Percentiles rank a stretch among this genome's conserved stretches.
These are phyloP conservation scores for Cytospora mali DNA, from an alignment of 2,329 filamentous ascomycete species.

Conservation along the genomic window DNA sequence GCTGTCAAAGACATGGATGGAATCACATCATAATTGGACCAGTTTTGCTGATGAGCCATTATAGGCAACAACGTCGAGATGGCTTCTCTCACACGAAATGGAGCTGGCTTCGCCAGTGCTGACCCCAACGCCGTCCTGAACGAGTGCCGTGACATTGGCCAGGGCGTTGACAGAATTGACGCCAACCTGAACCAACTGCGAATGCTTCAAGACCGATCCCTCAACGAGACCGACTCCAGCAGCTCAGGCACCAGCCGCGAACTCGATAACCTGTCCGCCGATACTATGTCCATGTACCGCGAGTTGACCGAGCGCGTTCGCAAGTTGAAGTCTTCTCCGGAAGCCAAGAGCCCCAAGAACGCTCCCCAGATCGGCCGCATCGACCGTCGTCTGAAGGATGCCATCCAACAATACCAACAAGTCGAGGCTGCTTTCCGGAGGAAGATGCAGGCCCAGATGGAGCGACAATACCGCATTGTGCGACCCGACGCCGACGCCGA, in stretches of 20 bases:
- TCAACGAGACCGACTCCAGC: conserved; percentile 73
- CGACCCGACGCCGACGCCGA: conserved; percentile 76
- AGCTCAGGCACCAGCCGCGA: conserved; percentile 67
- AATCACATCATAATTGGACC: neutral
- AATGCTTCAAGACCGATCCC: conserved; percentile 68
- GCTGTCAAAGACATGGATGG: neutral
- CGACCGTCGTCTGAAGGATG: conserved; percentile 76
- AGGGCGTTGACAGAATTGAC: conserved; percentile 75
- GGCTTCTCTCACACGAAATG: conserved; percentile 62
- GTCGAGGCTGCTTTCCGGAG: conserved; percentile 80
- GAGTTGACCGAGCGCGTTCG: conserved; percentile 78
- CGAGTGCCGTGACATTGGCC: conserved; percentile 79
- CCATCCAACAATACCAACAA: conserved; percentile 80
- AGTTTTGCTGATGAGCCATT: conserved; percentile 1
- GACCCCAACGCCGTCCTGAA: conserved; percentile 81
- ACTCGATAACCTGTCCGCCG: conserved; percentile 72
- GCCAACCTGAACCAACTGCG: conserved; percentile 71
- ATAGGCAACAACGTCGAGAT: conserved; percentile 64
- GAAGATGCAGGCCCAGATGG: conserved; percentile 80
- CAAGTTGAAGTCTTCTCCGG: conserved; percentile 78
- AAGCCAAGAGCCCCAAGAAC: conserved; percentile 73
- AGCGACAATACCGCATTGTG: conserved; percentile 88
- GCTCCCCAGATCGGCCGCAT: conserved; percentile 79
- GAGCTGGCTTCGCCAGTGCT: conserved; percentile 47
- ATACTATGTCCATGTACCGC: conserved; percentile 84